Evolutionary conservation across 768 basidiomycete genomes (phyloP).

Genomic region (Lactarius hengduanensis): DNA sequence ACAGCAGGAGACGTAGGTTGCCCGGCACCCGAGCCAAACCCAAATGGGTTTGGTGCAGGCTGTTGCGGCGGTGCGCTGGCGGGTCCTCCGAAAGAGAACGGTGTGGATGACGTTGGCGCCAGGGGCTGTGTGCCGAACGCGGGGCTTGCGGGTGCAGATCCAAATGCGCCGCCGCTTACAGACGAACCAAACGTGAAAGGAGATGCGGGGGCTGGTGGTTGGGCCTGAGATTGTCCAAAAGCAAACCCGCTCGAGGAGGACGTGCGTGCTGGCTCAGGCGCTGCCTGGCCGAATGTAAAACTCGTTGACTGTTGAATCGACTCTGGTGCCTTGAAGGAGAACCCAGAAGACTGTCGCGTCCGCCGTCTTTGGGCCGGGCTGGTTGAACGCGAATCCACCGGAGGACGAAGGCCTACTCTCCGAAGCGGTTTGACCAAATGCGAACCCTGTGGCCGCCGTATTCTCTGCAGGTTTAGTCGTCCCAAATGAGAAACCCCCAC

Average conservation of each 20-base stretch:
- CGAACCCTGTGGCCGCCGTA: conserved; percentile 16
- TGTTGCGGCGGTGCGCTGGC: conserved; percentile 35
- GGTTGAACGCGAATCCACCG: conserved; percentile 19
- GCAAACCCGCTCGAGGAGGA: conserved; percentile 33
- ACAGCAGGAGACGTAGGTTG: conserved; percentile 38
- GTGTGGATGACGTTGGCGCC: conserved; percentile 19
- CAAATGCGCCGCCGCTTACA: conserved; percentile 30
- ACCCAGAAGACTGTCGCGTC: conserved; percentile 23
- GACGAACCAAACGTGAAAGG: conserved; percentile 34
- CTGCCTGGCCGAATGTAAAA: conserved; percentile 29
- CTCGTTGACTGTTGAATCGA: conserved; percentile 30
- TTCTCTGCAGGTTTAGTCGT: conserved; percentile 21
- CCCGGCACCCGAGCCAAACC: conserved; percentile 32
- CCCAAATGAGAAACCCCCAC: conserved; percentile 40
- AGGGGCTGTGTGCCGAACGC: conserved; percentile 21
- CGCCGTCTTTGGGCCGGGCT: conserved; percentile 25
- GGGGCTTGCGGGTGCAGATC: conserved; percentile 31
- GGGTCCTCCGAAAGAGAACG: conserved; percentile 34
- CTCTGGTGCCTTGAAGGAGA: conserved; percentile 26
- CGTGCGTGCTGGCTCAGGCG: conserved; percentile 39
- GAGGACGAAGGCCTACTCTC: conserved; percentile 21
- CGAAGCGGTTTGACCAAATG: conserved; percentile 15
- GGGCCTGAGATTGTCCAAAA: conserved; percentile 37
- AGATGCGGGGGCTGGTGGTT: conserved; percentile 29
- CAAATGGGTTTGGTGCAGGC: conserved; percentile 35